Base-by-base conservation (phyloP, 1,284 basidiomycete species). In the Cutaneotrichosporon mucoides region DNA sequence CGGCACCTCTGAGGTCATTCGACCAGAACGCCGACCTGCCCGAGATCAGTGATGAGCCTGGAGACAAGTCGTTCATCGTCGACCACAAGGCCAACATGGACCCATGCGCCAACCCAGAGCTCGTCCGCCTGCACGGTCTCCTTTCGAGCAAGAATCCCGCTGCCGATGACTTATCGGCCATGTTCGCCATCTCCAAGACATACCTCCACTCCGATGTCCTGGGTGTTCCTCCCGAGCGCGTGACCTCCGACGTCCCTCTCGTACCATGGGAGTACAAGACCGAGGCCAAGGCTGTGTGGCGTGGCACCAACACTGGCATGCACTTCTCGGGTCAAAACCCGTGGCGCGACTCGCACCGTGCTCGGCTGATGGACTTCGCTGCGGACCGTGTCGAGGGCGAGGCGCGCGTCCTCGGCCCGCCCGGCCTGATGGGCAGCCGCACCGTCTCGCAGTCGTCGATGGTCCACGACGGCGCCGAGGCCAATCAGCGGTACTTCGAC, bases 401-500 rank as follows among this genome's bases (percentile, higher is more conserved):
- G 33, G n/a, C 42, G 8, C 55, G 47, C 41, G 38, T 62, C 35
- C 53, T 65, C 7, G 16, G 55, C 5, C 54, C 62, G 3, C 46
- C 60, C 2, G 42, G 49, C 33, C 10, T 24, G 11, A 50, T 54
- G 58, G 66, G 55, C 71, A 90, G 84, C 86, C 52, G 86, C 86
- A 84, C 86, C 67, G 82, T 95, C 61, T 88, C 92, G 78, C 84
- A 87, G 5, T 16, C 56, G 12, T 44, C 51, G 10, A 24, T 40
- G 48, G 24, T 37, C 10, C 15, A 51, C 56, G 66, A 57, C 73
- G 90, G 84, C 86, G 53, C 86, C 86, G 84, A 86, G 67, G 82
- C 95, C 62, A 89, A 94, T 78, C 84, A 87, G 57, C 82, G 87
- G 66, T 81, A 95, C 66, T 85, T 85, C 64, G 91, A 78, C 64